Evolutionary conservation across 495 filamentous ascomycete species (phyloP).

Genomic region (Penicillium odoratum): DNA sequence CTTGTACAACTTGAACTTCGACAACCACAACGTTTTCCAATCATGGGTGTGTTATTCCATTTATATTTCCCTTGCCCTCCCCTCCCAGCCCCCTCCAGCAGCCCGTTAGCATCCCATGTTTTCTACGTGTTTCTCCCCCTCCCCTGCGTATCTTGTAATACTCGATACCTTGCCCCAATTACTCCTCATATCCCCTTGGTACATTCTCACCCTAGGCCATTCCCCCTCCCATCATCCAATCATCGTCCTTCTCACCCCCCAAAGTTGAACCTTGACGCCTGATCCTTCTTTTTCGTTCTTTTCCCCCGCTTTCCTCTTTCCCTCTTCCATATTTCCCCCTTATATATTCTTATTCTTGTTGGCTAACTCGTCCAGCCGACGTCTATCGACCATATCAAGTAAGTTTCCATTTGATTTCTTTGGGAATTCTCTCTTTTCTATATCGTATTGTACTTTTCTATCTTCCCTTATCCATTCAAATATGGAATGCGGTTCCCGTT

Average conservation of each 20-base stretch:
- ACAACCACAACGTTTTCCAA: slow-evolving; percentile 13
- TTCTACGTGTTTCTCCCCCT: slow-evolving; percentile 8
- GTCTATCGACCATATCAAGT: slow-evolving; percentile 57
- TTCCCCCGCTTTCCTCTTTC: slow-evolving; percentile 24
- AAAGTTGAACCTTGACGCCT: slow-evolving; percentile 27
- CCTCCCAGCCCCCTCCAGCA: not conserved
- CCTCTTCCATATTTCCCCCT: slow-evolving; percentile 7
- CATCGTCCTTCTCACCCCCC: slow-evolving; percentile 19
- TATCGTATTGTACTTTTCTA: slow-evolving; percentile 4
- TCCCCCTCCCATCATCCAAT: slow-evolving; percentile 23
- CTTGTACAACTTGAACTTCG: slow-evolving; percentile 10
- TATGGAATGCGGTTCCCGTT: slow-evolving; percentile 3
- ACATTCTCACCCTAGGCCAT: slow-evolving; percentile 28
- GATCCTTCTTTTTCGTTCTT: slow-evolving; percentile 25
- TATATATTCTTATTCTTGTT: slow-evolving; percentile 23
- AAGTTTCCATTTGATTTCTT: slow-evolving; percentile 33
- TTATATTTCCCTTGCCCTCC: slow-evolving; percentile 9
- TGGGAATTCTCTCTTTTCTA: slow-evolving; percentile 9
- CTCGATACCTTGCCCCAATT: slow-evolving; percentile 16
- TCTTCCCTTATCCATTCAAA: slow-evolving; percentile 8
- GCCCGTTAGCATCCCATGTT: not conserved
- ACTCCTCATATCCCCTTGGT: slow-evolving; percentile 17
- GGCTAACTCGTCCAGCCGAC: slow-evolving; percentile 43
- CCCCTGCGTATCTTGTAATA: slow-evolving; percentile 25
- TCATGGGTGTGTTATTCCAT: slow-evolving; percentile 31